Evolutionary conservation across 352 stramenopile genomes (phyloP), one percentile per base, ranked within the genome.

Genomic region (Phytopythium chamaehyphon): DNA sequence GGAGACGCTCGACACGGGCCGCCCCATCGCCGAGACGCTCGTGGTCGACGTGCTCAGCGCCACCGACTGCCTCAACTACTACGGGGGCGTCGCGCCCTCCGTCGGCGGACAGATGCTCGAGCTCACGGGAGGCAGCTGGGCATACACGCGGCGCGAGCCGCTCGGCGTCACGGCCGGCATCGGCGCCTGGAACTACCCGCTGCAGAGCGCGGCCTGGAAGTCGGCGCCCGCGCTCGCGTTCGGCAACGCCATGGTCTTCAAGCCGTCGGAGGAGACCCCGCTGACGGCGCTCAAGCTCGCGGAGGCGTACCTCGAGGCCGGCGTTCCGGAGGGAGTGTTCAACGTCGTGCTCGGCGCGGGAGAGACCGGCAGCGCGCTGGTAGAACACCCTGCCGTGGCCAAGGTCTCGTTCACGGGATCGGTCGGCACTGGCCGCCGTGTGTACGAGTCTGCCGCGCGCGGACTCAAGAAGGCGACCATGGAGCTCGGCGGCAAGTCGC

Each of bases 181-280:
- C 44, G 83, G 83, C 9, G 83, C 83, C 9, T 93, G 83, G 83
- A 93, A 93, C 63, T 93, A 91, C 48, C 80, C 80, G 37, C 62
- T 93, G 39, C 82, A 90, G 47, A 90, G 79, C 37, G 82, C 82
- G 18, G 76, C 69, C 11, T 93, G 82, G 82, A 93, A 93, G 56
- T 89, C 79, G 19, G 82, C 79, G 9, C 79, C 82, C 0, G 76
- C 86, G 12, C 69, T 97, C 28, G 77, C 84, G 15, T 93, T 90
- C 51, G 91, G 91, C 23, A 96, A 95, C 62, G 80, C 86, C 19
- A 89, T 97, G 71, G 81, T 98, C n/a, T 85, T 98, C 57, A 98
- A 98, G 62, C 76, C 88, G 9, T 92, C 85, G 0, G 82, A 93
- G 51, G 78, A 96, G 66, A 97, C 89, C 44, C 88, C 89, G 14